Evolutionary conservation across 2,329 filamentous ascomycete genomes (phyloP).

Genomic region (Cryphonectria parasitica): DNA sequence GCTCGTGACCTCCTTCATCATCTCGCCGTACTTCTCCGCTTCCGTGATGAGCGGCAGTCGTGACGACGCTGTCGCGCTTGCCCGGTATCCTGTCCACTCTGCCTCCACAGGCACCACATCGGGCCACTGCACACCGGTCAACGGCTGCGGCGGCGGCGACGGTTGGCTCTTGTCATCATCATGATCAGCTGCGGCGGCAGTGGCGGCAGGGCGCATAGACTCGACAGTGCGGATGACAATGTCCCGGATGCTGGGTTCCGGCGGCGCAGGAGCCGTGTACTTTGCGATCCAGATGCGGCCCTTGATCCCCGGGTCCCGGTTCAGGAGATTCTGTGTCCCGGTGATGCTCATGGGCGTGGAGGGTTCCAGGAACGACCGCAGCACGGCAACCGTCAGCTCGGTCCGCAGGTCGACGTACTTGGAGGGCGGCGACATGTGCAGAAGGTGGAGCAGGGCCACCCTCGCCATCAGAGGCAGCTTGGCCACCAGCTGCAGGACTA

Average conservation of each 20-base stretch:
- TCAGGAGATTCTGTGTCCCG: conserved; percentile 65
- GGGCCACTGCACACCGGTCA: conserved; percentile 46
- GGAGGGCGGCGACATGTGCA: conserved; percentile 70
- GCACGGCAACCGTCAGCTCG: conserved; percentile 70
- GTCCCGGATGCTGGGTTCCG: conserved; percentile 59
- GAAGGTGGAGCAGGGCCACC: conserved; percentile 63
- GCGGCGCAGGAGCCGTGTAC: conserved; percentile 64
- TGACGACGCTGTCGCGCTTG: conserved; percentile 53
- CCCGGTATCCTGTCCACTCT: conserved; percentile 77
- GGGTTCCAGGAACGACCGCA: conserved; percentile 66
- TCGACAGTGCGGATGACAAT: conserved; percentile 62
- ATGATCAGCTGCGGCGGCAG: background rate
- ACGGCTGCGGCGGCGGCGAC: conserved; percentile 17
- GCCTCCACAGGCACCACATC: conserved; percentile 63
- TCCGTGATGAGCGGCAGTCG: conserved; percentile 62
- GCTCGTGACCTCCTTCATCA: conserved; percentile 70
- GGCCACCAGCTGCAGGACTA: conserved; percentile 48
- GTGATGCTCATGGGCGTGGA: conserved; percentile 55
- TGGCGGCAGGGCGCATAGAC: conserved; percentile 46
- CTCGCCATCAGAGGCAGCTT: conserved; percentile 66
- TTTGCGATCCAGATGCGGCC: conserved; percentile 82
- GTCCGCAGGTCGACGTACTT: conserved; percentile 80
- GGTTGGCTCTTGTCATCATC: background rate
- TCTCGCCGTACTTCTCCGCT: conserved; percentile 63
- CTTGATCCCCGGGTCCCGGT: conserved; percentile 70